Percentiles rank a stretch among this genome's conserved stretches.
Conservation (phyloP, 768 basidiomycete species). For the Clathrus columnatus region DNA sequence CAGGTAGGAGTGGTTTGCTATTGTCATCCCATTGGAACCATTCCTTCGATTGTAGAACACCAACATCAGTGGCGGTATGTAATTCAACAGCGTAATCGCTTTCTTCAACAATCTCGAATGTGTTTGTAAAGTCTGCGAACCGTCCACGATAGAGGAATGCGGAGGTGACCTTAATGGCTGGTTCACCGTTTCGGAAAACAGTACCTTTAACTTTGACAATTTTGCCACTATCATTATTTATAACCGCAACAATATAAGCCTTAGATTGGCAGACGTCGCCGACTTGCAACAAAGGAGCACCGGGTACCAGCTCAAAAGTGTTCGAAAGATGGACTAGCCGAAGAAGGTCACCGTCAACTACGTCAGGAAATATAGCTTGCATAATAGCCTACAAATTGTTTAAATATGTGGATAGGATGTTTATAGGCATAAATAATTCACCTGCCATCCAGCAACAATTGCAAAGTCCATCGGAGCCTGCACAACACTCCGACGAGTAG, state of each 20-base stretch:
- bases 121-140: constrained; percentile 91
- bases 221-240: constrained; percentile 88
- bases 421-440: constrained; percentile 21
- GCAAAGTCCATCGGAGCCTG: constrained; percentile 98
- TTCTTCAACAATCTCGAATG: constrained; percentile 88
- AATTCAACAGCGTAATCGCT: constrained; percentile 79
- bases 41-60: constrained; percentile 89
- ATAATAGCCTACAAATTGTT: constrained; percentile 78
- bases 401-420: neutral
- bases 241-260: constrained; percentile 81
- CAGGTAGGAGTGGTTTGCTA: constrained; percentile 63
- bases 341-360: constrained; percentile 89
- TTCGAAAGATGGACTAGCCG: constrained; percentile 97
- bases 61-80: constrained; percentile 69
- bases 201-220: constrained; percentile 83
- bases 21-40: constrained; percentile 97
- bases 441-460: constrained; percentile 98
- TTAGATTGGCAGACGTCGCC: constrained; percentile 89
- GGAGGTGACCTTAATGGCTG: constrained; percentile 88
- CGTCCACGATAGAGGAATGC: constrained; percentile 95
- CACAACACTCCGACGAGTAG: constrained; percentile 51
- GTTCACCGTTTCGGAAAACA: constrained; percentile 66
- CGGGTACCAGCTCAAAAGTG: constrained; percentile 84
- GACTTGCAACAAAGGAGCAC: constrained; percentile 63
- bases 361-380: constrained; percentile 90